Evolutionary conservation across 2,329 filamentous ascomycete species (phyloP), one percentile per base, ranked within the genome.

Genomic region (Acrocalymma vagum): DNA sequence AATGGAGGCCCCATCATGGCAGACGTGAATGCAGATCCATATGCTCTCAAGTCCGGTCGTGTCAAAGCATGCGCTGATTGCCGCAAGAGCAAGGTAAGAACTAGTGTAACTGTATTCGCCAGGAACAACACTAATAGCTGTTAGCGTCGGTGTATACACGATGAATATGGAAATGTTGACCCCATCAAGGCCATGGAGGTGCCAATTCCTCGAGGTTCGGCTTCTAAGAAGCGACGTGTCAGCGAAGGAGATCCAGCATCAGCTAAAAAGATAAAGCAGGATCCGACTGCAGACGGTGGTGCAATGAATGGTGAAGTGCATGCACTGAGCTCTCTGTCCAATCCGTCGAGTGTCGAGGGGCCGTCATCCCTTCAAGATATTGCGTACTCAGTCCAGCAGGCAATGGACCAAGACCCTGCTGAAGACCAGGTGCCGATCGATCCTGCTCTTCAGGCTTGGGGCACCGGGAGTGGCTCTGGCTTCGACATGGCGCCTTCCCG

Each of bases 41-140:
- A 69, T 46, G 66, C 79, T 44, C 74, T 73, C 29, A 78, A 82
- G 67, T 81, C 82, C 61, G 77, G 81, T 44, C 69, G 83, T 55
- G 84, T 77, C 56, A 85, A 85, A 64, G 83, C 83, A 28, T 86
- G 83, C 61, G 77, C 82, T 43, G 82, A 85, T 54, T 86, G 83
- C 65, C 78, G 83, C 29, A 85, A 84, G 63, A 85, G 82, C 75
- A 86, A 86, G 76, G 83, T 84, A 62, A 65, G 78, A 67, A 26
- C 15, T 15, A 6, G 9, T 24, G 10, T 28, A 5, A 17, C 14
- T 36, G 4, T 22, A 29, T 36, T 24, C 13, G 24, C 16, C 11
- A 23, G 3, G 14, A 18, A n/a, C 26, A 16, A 23, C 28, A 24
- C 55, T 67, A 53, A 63, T 55, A 58, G n/a, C 28, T 15, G 17